Evolutionary conservation across 78 protist genomes (phyloP), one percentile per base, ranked within the genome.

Genomic region (Acrasis kona): DNA sequence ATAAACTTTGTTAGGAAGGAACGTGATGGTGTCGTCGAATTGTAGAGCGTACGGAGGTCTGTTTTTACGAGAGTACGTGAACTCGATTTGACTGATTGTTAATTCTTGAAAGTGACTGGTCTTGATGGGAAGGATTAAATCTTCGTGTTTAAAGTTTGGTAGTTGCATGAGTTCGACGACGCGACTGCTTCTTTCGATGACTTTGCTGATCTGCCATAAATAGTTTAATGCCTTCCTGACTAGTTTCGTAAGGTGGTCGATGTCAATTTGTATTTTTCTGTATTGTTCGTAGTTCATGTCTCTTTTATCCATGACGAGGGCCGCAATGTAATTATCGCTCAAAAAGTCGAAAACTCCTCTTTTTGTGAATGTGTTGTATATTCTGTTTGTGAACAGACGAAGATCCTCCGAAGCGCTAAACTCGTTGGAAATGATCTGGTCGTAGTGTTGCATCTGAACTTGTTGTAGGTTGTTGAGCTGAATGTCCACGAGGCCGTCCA

Each of bases 61-160:
- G 28, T 67, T 67, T 50, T 50, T 50, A n/a, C 19, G 19, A 12
- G 71, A 28, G 61, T 72, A 72, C 12, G 10, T 10, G 69, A 72
- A 72, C 10, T 40, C 10, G 10, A 74, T 70, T 5, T 66, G 27
- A 10, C 30, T 7, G 41, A 74, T 28, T 5, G 41, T 39, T 5
- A 74, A 39, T 69, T 64, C 75, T 12, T 9, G 10, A 69, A 74
- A 74, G 58, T 9, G 50, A n/a, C n/a, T n/a, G 65, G 75, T 66
- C 9, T 64, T 5, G 31, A 5, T 5, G 28, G 65, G 12, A 30
- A 5, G 73, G 7, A 74, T 65, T 7, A 29, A 4, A 12, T 69
- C 71, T 42, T 76, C 80, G 34, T 19, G 6, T 29, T 9, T 27
- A 36, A 76, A 76, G 57, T 7, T 65, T 4, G 80, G 80, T 29